phyloP scores from a whole-genome alignment of 768 basidiomycete species.

The Psilocybe tampanensis region DNA sequence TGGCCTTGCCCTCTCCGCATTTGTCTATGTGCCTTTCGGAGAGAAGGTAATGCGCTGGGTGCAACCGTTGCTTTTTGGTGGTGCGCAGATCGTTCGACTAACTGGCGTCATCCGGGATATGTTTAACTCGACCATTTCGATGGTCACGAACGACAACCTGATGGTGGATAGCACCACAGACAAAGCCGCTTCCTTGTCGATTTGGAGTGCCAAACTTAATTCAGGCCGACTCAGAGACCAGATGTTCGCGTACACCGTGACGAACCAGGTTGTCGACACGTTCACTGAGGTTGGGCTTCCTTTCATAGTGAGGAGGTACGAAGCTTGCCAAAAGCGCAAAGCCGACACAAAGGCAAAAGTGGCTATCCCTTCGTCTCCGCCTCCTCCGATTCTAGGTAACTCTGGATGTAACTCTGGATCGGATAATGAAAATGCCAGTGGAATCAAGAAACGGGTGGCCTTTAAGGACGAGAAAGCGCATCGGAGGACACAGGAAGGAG shows the following conservation, averaged over 20 bases:
- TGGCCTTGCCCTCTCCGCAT: conserved; percentile 90
- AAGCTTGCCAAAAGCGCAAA: conserved; percentile 48
- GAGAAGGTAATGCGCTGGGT: conserved; percentile 73
- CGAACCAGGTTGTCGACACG: conserved; percentile 81
- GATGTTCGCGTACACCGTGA: conserved; percentile 92
- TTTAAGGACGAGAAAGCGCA: conserved; percentile 69
- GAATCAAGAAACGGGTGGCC: conserved; percentile 65
- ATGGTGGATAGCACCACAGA: conserved; percentile 4
- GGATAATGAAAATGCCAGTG: conserved; percentile 23
- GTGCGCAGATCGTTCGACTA: conserved; percentile 19
- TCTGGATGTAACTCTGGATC: conserved; percentile 7
- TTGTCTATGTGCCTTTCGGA: conserved; percentile 94
- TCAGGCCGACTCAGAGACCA: conserved; percentile 79
- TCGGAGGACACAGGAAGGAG: conserved; percentile 66
- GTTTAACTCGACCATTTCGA: conserved; percentile 31
- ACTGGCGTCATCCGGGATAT: conserved; percentile 24
- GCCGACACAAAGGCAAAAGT: conserved; percentile 13
- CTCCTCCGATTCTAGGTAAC: conserved; percentile 4
- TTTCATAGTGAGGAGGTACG: conserved; percentile 65
- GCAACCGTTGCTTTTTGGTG: conserved; percentile 44
- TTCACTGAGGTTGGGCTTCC: conserved; percentile 84
- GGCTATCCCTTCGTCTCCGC: neutral
- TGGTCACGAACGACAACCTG: conserved; percentile 1
- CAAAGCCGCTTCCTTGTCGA: conserved; percentile 15
- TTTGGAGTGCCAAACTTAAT: conserved; percentile 68